Evolutionary conservation across 805 yeast genomes (phyloP).

Genomic region (Pichia scutulata): DNA sequence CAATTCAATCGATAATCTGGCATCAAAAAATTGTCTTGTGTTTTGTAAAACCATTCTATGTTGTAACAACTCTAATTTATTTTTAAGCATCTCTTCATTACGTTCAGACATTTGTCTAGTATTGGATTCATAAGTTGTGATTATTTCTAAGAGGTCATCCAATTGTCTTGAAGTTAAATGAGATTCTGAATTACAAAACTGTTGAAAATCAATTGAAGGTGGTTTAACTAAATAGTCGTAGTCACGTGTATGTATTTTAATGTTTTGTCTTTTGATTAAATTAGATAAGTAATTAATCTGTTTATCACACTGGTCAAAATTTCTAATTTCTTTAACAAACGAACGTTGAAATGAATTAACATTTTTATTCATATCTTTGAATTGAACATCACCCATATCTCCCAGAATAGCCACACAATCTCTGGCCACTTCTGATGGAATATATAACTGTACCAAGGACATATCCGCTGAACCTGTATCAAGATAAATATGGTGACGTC

Average conservation of each 20-base stretch:
- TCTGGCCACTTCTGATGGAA: constrained; percentile 84
- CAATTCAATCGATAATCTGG: constrained; percentile 26
- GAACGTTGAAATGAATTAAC: constrained; percentile 84
- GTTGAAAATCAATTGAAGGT: constrained; percentile 11
- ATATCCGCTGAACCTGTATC: constrained; percentile 83
- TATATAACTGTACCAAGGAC: constrained; percentile 86
- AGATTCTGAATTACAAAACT: constrained; percentile 19
- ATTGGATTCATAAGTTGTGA: constrained; percentile 61
- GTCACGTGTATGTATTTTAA: constrained; percentile 23
- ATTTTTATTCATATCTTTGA: constrained; percentile 77
- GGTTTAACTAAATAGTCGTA: constrained; percentile 21
- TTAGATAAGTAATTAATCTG: constrained; percentile 55
- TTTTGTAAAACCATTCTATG: constrained; percentile 49
- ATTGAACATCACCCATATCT: constrained; percentile 76
- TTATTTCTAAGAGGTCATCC: constrained; percentile 58
- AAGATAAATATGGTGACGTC: not conserved
- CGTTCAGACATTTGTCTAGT: constrained; percentile 65
- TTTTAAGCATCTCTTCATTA: constrained; percentile 49
- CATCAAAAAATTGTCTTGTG: constrained; percentile 30
- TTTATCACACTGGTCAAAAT: constrained; percentile 79
- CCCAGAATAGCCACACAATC: constrained; percentile 85
- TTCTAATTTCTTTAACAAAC: constrained; percentile 80
- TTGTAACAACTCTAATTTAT: constrained; percentile 57
- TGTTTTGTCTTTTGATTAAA: constrained; percentile 43
- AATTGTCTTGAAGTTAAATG: constrained; percentile 60